phyloP scores from a whole-genome alignment of 305 asterid species.

The Stenogyne calaminthoides region DNA sequence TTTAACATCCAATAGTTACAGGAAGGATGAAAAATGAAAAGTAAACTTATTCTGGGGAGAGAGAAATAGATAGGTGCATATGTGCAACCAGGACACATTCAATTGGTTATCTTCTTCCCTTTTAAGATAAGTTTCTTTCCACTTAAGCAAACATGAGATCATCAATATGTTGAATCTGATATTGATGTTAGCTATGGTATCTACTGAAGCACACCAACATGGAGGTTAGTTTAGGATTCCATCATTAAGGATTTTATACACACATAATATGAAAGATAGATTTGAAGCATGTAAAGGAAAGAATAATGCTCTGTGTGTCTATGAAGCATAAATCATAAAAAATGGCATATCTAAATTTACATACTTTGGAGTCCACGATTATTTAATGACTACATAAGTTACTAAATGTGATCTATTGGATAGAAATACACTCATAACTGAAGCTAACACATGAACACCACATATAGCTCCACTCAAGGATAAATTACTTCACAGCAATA shows the following conservation, averaged over 20 bases:
- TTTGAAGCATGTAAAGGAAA: background rate
- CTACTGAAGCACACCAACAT: background rate
- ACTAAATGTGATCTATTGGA: background rate
- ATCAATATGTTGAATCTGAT: background rate
- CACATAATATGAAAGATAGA: background rate
- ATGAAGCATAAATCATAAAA: background rate
- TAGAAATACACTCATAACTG: background rate
- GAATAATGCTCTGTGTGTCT: background rate
- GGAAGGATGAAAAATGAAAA: background rate
- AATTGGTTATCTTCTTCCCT: background rate
- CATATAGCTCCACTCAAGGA: conserved; percentile 7
- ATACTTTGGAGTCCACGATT: background rate
- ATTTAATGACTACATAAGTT: background rate
- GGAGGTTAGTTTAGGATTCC: background rate
- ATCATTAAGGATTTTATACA: background rate
- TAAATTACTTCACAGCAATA: background rate
- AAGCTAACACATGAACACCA: background rate
- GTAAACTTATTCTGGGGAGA: background rate
- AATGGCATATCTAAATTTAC: background rate
- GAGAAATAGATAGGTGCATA: background rate
- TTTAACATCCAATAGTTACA: background rate
- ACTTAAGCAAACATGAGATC: background rate
- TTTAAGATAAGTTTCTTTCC: background rate
- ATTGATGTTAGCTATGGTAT: background rate
- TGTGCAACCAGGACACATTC: background rate